Evolutionary conservation across 1,284 basidiomycete genomes (phyloP), one percentile per base, ranked within the genome.

Genomic region (Moniliella sp.): DNA sequence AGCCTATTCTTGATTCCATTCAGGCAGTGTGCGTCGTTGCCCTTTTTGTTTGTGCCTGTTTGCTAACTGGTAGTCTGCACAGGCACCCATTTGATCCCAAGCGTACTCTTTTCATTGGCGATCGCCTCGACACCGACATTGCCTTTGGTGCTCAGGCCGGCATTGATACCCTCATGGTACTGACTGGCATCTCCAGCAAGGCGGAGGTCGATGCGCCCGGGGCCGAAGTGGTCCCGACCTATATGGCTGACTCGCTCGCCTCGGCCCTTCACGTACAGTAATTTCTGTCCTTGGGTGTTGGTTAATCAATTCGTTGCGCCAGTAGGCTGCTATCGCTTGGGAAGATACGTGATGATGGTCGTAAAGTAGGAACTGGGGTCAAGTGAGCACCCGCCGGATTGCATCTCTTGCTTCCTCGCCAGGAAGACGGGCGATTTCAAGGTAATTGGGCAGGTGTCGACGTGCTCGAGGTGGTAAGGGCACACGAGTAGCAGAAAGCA

Each of bases 401-500:
- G n/a, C n/a, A n/a, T n/a, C n/a, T n/a, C n/a, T n/a, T n/a, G n/a
- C n/a, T n/a, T n/a, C n/a, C n/a, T n/a, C n/a, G n/a, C n/a, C n/a
- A n/a, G n/a, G n/a, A n/a, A n/a, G n/a, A n/a, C n/a, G n/a, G n/a
- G n/a, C n/a, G n/a, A n/a, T n/a, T n/a, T n/a, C n/a, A n/a, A n/a
- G n/a, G 86, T 91, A 44, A 94, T 75, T 36, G 86, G 86, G 65
- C 86, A 94, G 50, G 65, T 68, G 18, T 73, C 73, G 37, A 75
- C 65, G 51, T 73, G 72, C 58, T 79, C 73, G 29, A 93, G 74
- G 47, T 82, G 73, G 76, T 74, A 66, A 78, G 76, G 32, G 77
- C 76, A 62, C 88, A 94, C 26, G 78, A 75, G 62, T 91, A 97
- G 64, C 88, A 93, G 54, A 81, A 88, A 5, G 93, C 81, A 67